Evolutionary conservation across 495 filamentous ascomycete species (phyloP).

Genomic region (Cercophora samala): DNA sequence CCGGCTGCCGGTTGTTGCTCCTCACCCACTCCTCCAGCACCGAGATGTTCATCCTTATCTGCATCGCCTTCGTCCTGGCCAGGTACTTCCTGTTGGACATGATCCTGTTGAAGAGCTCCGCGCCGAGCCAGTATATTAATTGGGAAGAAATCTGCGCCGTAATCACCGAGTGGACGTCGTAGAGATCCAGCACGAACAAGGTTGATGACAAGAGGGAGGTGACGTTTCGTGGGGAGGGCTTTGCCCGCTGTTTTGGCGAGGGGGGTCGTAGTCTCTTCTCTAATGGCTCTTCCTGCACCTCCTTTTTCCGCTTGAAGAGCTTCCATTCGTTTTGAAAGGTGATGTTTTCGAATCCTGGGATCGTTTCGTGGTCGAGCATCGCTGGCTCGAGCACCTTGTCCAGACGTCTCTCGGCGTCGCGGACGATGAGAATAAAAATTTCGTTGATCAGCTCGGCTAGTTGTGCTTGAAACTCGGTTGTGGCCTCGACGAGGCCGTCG

Average conservation of each 20-base stretch:
- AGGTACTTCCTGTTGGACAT: constrained; percentile 94
- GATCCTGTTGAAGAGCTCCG: constrained; percentile 96
- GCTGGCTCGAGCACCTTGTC: constrained; percentile 90
- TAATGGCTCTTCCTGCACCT: constrained; percentile 78
- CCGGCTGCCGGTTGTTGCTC: constrained; percentile 86
- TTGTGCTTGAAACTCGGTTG: constrained; percentile 85
- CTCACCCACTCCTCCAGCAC: constrained; percentile 94
- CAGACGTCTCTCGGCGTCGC: constrained; percentile 95
- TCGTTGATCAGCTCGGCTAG: constrained; percentile 95
- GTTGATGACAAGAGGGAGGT: constrained; percentile 97
- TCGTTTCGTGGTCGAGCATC: constrained; percentile 97
- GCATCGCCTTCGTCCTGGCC: constrained; percentile 97
- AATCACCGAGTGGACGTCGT: constrained; percentile 98
- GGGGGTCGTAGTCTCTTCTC: constrained; percentile 91
- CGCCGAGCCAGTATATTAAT: constrained; percentile 92
- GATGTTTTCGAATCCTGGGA: constrained; percentile 93
- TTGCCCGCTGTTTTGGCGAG: constrained; percentile 89
- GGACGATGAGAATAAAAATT: constrained; percentile 97
- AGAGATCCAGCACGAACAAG: constrained; percentile 94
- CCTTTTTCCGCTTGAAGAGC: constrained; percentile 84
- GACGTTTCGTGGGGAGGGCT: constrained; percentile 89
- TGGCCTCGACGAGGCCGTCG: constrained; percentile 72
- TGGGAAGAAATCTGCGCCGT: constrained; percentile 88
- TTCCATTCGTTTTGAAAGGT: constrained; percentile 98
- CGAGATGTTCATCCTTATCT: constrained; percentile 98